Conservation (phyloP, 768 basidiomycete genomes). For the Pisolithus microcarpus region DNA sequence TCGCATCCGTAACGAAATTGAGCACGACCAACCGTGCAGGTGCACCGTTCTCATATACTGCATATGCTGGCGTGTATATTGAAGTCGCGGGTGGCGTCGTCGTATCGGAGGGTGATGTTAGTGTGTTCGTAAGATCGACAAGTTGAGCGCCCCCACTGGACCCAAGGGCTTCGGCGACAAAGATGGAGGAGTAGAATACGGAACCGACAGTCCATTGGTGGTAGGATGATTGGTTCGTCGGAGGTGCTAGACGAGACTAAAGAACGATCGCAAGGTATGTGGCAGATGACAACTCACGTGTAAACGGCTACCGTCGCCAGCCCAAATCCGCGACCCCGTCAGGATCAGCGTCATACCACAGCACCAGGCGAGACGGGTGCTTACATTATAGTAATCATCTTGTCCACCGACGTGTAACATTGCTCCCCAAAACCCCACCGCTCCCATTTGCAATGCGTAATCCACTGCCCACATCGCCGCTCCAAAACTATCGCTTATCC, state of each 20-base stretch:
- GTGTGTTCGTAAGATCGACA: constrained; percentile 27
- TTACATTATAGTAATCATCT: constrained; percentile 46
- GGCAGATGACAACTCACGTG: constrained; percentile 23
- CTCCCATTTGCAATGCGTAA: constrained; percentile 43
- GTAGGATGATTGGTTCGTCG: constrained; percentile 31
- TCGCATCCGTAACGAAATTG: constrained; percentile 41
- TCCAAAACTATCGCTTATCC: constrained; percentile 44
- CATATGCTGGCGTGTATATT: constrained; percentile 38
- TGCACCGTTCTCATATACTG: constrained; percentile 61
- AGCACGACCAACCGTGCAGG: constrained; percentile 37
- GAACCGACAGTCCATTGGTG: constrained; percentile 36
- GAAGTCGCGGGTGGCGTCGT: background rate
- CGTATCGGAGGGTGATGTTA: constrained; percentile 7
- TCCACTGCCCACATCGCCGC: constrained; percentile 47
- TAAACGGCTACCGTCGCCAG: constrained; percentile 35
- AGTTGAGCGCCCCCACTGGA: constrained; percentile 29
- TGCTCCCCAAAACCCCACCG: constrained; percentile 39
- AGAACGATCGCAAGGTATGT: background rate
- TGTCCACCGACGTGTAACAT: constrained; percentile 44
- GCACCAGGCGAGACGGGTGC: constrained; percentile 10
- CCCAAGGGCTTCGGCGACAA: constrained; percentile 33
- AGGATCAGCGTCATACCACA: background rate
- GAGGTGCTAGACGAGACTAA: constrained; percentile 28
- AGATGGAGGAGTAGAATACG: constrained; percentile 33
- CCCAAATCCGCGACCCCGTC: background rate